Conservation (phyloP, 75 land plant species). For the Cryptomeria japonica region DNA sequence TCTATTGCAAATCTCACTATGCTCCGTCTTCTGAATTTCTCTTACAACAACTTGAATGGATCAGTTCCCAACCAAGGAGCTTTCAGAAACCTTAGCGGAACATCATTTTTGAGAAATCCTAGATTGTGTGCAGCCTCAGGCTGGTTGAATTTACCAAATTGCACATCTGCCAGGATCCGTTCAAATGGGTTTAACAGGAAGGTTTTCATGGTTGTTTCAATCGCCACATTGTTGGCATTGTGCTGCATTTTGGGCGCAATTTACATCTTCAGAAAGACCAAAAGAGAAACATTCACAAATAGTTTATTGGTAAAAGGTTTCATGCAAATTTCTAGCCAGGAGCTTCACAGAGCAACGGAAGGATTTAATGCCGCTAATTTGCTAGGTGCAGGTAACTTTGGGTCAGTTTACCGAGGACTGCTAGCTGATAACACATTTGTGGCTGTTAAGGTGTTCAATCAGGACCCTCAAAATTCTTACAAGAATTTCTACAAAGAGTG, state of each 20-base stretch:
- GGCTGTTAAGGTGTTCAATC: constrained; percentile 39
- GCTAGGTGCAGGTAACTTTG: constrained; percentile 48
- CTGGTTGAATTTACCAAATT: not conserved
- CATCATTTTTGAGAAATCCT: constrained; percentile 24
- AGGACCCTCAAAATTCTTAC: constrained; percentile 1
- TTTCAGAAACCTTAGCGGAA: constrained; percentile 13
- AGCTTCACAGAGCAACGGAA: constrained; percentile 9
- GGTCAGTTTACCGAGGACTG: constrained; percentile 39
- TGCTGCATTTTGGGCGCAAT: not conserved
- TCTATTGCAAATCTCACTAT: not conserved
- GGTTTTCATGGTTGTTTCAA: not conserved
- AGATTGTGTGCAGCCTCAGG: constrained; percentile 16
- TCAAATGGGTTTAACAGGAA: not conserved
- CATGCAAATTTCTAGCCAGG: not conserved
- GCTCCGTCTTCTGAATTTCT: constrained; percentile 17
- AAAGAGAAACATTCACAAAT: not conserved
- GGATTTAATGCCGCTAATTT: constrained; percentile 36
- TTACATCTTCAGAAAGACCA: not conserved
- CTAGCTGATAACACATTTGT: constrained; percentile 21
- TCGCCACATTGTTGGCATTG: not conserved
- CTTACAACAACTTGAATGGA: constrained; percentile 32
- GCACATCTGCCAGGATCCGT: not conserved
- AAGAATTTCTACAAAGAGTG: constrained; percentile 59
- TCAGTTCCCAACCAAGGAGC: constrained; percentile 24
- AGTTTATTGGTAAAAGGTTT: too few species aligned